Base-by-base conservation (phyloP, 176 grass and related monocot species). In the Elaeis guineensis region DNA sequence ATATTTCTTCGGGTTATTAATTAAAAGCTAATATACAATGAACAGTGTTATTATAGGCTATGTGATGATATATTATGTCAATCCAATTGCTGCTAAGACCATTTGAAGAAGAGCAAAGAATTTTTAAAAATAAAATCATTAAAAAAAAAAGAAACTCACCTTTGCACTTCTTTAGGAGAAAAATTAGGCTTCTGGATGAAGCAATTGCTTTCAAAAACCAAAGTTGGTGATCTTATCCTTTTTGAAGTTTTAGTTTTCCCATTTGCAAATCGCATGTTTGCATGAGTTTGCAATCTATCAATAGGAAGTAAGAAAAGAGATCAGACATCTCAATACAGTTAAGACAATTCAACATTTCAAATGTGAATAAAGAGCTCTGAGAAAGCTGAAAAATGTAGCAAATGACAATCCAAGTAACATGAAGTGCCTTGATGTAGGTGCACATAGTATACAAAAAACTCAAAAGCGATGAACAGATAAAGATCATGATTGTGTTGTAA, bases 191-290 rank as follows among this genome's bases (percentile, higher is more conserved):
- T 80, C 35, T 77, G 78, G 51, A 16, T 44, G 65, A 32, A 32
- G 69, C 16, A 61, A 16, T 55, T 79, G 57, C 51, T 75, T 51
- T 52, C 56, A 66, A 75, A 71, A 67, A 57, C 71, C 51, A 78
- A 71, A 69, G 74, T 77, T 11, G 74, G 81, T 16, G 86, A 64
- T 64, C 71, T 75, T 65, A 81, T 82, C 51, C 73, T 54, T 61
- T 81, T 85, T 21, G 78, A 85, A 58, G 65, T 67, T 68, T 90
- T 82, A 78, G 55, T 32, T 78, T 72, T 84, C 54, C 51, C 71
- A 65, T 85, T 73, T 62, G 49, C 78, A 62, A 79, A 20, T 21
- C 69, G 58, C 21, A 69, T 29, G 59, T 85, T 82, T 4, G 57
- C 44, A 72, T 85, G 78, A 65, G 67, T 71, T 57, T 80, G 52